Evolutionary conservation across 2,329 filamentous ascomycete species (phyloP).

Genomic region (Aspergillus udagawae): DNA sequence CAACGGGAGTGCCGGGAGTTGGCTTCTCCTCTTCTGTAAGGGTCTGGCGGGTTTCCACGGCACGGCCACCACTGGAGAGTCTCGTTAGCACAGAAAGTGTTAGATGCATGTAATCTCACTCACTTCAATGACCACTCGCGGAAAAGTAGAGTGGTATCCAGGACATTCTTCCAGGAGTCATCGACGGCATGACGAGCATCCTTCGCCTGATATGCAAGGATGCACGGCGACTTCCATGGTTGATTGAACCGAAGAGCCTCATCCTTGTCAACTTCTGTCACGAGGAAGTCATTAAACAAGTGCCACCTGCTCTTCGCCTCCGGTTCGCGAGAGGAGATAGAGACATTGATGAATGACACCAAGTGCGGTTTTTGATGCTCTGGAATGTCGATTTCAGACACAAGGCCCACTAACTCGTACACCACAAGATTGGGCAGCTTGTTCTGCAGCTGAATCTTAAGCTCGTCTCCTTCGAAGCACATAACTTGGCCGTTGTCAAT

Average conservation of each 20-base stretch:
- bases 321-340: conserved; percentile 38
- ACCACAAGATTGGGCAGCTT: conserved; percentile 78
- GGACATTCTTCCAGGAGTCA: conserved; percentile 74
- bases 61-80: conserved; percentile 28
- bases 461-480: conserved; percentile 89
- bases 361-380: conserved; percentile 85
- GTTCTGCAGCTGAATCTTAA: conserved; percentile 73
- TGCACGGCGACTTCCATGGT: conserved; percentile 86
- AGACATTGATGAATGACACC: conserved; percentile 85
- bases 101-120: conserved; percentile 13
- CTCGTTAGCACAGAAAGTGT: not conserved
- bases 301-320: conserved; percentile 75
- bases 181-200: conserved; percentile 77
- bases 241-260: conserved; percentile 89
- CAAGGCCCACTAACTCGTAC: conserved; percentile 86
- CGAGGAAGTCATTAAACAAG: conserved; percentile 94
- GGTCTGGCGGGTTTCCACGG: conserved; percentile 37
- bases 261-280: conserved; percentile 71
- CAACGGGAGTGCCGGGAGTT: conserved; percentile 69
- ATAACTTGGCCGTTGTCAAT: conserved; percentile 88
- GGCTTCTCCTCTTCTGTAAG: conserved; percentile 59
- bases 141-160: conserved; percentile 84
- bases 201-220: conserved; percentile 82
- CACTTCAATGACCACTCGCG: conserved; percentile 60
- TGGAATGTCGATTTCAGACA: conserved; percentile 82